Percentiles rank a stretch among this genome's conserved stretches.
Conservation (phyloP, 2,329 filamentous ascomycete genomes). For the Ophiosphaerella herpotricha region DNA sequence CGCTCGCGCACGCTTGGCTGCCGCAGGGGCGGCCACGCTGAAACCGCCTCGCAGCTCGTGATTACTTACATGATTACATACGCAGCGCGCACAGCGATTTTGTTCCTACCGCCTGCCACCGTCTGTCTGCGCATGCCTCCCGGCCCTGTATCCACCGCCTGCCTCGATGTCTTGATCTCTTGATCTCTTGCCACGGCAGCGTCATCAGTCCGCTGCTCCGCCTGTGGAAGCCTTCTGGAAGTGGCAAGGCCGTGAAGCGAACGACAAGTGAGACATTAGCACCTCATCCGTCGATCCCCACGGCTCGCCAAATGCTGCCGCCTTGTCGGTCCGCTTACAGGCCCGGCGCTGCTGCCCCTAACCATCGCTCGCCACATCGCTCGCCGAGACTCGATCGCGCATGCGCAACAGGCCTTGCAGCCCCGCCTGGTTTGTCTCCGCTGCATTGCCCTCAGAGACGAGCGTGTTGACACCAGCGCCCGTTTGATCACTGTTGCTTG, state of each 20-base stretch:
- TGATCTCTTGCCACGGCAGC: slow-evolving; percentile 14
- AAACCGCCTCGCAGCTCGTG: slow-evolving; percentile 11
- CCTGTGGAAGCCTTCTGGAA: slow-evolving; percentile 15
- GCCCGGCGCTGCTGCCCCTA: slow-evolving; percentile 10
- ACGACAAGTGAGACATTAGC: slow-evolving; percentile 1
- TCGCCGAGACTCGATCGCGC: neutral
- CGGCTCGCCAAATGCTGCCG: slow-evolving; percentile 12
- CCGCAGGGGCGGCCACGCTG: slow-evolving; percentile 2
- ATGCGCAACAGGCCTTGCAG: neutral
- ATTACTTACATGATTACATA: slow-evolving; percentile 1
- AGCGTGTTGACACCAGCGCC: too few relatives aligned
- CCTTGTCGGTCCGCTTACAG: slow-evolving; percentile 18
- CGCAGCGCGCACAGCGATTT: slow-evolving; percentile 1
- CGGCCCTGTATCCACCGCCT: neutral
- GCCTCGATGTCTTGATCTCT: neutral
- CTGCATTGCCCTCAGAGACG: too few relatives aligned
- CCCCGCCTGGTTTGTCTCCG: too few relatives aligned
- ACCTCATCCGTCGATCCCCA: slow-evolving; percentile 7
- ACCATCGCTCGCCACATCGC: too few relatives aligned
- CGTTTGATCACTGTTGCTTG: neutral
- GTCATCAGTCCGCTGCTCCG: slow-evolving; percentile 18
- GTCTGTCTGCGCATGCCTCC: too few relatives aligned
- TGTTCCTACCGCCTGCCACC: neutral
- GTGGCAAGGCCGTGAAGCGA: slow-evolving; percentile 11
- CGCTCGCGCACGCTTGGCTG: neutral